Percentiles rank a stretch among this genome's conserved stretches.
phyloP scores from a whole-genome alignment of 2,329 filamentous ascomycete genomes.

The Neofusicoccum sp. region DNA sequence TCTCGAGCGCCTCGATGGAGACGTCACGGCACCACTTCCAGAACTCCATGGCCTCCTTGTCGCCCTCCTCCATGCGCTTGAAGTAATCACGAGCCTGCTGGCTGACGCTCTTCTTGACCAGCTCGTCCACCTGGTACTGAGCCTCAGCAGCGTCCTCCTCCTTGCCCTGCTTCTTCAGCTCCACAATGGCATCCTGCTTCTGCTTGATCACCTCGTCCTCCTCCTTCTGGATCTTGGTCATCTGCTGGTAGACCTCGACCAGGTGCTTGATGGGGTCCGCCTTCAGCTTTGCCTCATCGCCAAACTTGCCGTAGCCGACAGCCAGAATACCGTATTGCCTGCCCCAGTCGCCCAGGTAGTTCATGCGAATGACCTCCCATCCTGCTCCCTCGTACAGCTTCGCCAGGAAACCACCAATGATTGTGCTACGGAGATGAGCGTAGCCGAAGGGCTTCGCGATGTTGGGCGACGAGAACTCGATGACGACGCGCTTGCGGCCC shows the following conservation, averaged over 20 bases:
- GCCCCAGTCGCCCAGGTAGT: conserved; percentile 80
- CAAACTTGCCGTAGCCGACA: conserved; percentile 74
- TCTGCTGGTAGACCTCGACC: conserved; percentile 79
- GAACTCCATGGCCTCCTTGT: conserved; percentile 60
- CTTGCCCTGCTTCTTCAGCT: conserved; percentile 37
- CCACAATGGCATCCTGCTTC: conserved; percentile 41
- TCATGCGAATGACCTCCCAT: conserved; percentile 72
- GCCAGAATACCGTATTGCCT: conserved; percentile 73
- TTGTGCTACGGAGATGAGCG: conserved; percentile 74
- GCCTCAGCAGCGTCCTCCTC: conserved; percentile 23
- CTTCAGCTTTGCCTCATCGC: conserved; percentile 69
- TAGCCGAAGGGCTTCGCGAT: conserved; percentile 83
- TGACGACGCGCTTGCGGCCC: conserved; percentile 68
- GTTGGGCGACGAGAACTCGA: conserved; percentile 85
- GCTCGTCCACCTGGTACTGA: conserved; percentile 38
- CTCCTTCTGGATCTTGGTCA: conserved; percentile 63
- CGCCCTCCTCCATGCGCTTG: conserved; percentile 68
- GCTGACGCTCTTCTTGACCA: conserved; percentile 53
- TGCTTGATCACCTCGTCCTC: conserved; percentile 68
- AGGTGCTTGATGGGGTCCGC: conserved; percentile 80
- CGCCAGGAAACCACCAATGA: conserved; percentile 72
- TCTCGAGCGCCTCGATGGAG: conserved; percentile 65
- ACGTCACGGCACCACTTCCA: conserved; percentile 67
- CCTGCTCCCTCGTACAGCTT: conserved; percentile 70
- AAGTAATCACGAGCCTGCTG: conserved; percentile 74